These are phyloP conservation scores for Mortierella alpina DNA, from an alignment of 192 early-diverging fungal genomes.

Conservation along the genomic window DNA sequence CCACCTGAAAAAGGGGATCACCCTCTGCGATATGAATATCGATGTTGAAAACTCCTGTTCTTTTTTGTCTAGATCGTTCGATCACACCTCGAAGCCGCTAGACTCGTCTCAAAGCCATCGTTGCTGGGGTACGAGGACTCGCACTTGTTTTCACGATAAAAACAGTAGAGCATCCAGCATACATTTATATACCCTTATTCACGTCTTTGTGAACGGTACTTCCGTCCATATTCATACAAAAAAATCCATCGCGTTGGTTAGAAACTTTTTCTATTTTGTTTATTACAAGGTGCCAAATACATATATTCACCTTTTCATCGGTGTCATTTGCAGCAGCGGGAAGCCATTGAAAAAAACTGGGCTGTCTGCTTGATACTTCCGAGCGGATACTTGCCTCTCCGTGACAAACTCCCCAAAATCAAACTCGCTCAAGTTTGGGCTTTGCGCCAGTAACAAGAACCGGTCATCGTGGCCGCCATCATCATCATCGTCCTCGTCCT, in stretches of 20 bases:
- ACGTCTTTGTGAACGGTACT: too few relatives aligned
- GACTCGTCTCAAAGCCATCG: constrained; percentile 29
- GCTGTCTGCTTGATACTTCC: constrained; percentile 20
- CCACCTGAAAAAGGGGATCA: too few relatives aligned
- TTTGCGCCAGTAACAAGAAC: constrained; percentile 21
- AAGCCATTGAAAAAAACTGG: constrained; percentile 38
- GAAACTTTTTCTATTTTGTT: neutral
- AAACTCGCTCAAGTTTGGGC: constrained; percentile 22
- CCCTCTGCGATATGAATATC: too few relatives aligned
- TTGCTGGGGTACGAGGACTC: constrained; percentile 22
- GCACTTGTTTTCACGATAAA: constrained; percentile 14
- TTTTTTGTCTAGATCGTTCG: constrained; percentile 13
- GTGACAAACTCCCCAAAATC: neutral
- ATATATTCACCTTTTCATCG: neutral
- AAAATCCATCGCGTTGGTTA: too few relatives aligned
- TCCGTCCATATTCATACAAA: too few relatives aligned
- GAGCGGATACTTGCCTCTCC: neutral
- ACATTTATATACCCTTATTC: too few relatives aligned
- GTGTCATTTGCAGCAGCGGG: constrained; percentile 17
- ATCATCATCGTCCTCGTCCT: neutral
- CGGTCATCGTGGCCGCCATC: constrained; percentile 3
- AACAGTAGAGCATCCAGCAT: neutral
- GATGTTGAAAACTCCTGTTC: neutral
- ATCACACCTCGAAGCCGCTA: constrained; percentile 34
- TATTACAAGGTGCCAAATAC: neutral